These are phyloP conservation scores for Phoenix roebelenii DNA, from an alignment of 176 grass and related monocot genomes.

Conservation along the genomic window DNA sequence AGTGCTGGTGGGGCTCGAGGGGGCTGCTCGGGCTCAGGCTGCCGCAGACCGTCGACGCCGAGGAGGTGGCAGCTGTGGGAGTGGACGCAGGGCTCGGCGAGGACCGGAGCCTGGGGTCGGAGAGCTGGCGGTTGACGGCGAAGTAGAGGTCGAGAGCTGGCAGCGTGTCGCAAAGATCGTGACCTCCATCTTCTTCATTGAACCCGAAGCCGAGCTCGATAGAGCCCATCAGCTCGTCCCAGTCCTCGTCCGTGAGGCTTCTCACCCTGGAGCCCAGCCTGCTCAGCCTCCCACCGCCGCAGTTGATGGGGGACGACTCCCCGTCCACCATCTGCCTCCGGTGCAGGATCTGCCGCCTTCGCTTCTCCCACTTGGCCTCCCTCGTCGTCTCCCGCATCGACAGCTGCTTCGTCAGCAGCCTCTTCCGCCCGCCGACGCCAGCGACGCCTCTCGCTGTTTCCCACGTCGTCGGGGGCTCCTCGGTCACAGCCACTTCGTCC, in stretches of 20 bases:
- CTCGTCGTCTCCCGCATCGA: constrained; percentile 48
- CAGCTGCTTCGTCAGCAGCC: constrained; percentile 33
- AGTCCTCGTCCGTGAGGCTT: constrained; percentile 39
- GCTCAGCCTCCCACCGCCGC: too few species aligned
- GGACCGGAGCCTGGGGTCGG: constrained; percentile 29
- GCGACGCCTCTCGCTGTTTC: not conserved
- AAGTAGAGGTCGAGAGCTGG: constrained; percentile 48
- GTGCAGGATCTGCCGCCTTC: constrained; percentile 30
- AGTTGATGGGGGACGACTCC: not conserved
- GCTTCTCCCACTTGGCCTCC: constrained; percentile 52
- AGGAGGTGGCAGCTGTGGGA: constrained; percentile 11
- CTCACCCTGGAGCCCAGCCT: constrained; percentile 6
- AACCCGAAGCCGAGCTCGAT: constrained; percentile 52
- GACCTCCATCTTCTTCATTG: constrained; percentile 31
- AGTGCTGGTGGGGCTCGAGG: constrained; percentile 17
- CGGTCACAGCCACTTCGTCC: not conserved
- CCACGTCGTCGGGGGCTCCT: not conserved
- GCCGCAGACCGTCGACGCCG: constrained; percentile 25
- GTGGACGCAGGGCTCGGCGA: constrained; percentile 24
- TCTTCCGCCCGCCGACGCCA: constrained; percentile 5
- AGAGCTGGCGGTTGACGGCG: constrained; percentile 34
- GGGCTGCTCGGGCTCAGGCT: constrained; percentile 22
- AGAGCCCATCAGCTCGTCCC: constrained; percentile 44
- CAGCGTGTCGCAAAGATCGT: constrained; percentile 49
- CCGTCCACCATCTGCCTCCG: constrained; percentile 2